Evolutionary conservation across 306 rosid genomes (phyloP), one percentile per base, ranked within the genome.

Genomic region (Sesbania bispinosa): DNA sequence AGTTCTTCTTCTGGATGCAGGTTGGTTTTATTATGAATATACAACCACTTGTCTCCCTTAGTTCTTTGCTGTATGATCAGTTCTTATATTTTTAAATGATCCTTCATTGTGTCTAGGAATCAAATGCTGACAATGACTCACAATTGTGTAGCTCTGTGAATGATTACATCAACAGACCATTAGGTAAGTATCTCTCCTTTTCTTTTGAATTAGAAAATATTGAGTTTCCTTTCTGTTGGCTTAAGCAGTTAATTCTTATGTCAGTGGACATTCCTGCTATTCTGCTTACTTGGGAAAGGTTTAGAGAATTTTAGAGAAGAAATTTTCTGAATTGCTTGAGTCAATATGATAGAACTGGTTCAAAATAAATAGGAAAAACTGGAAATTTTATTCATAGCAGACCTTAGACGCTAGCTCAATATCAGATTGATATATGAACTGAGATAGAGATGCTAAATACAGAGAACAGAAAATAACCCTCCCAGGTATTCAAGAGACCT

Each of bases 1-100:
- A 93, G 80, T 85, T 88, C 71, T 84, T 93, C 86, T 88, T 90
- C 76, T 93, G 98, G 98, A 88, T 93, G 93, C 98, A 93, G 96
- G 97, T 88, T 75, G 18, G 78, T 24, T 46, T 80, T 62, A 35
- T 51, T 85, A 23, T 46, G 23, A 69, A 55, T 27, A 38, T 62
- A n/a, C n/a, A n/a, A n/a, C 20, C 16, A 16, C 57, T 9, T 30
- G 15, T 54, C 36, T 47, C 14, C 3, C 36, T 29, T 2, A 58
- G 18, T 69, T 32, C 67, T 61, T 70, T 70, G 10, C 46, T 57
- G 35, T 11, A 15, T 59, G 10, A 23, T 9, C 29, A 19, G 13
- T 62, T 78, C 62, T 64, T 55, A 30, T 7, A n/a, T 67, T 62
- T 67, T 52, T 67, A 19, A 30, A 14, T 7, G 27, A 55, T 77